Evolutionary conservation across 208 protist species (phyloP), one percentile per base, ranked within the genome.

Genomic region (Tetramitus jugosus): DNA sequence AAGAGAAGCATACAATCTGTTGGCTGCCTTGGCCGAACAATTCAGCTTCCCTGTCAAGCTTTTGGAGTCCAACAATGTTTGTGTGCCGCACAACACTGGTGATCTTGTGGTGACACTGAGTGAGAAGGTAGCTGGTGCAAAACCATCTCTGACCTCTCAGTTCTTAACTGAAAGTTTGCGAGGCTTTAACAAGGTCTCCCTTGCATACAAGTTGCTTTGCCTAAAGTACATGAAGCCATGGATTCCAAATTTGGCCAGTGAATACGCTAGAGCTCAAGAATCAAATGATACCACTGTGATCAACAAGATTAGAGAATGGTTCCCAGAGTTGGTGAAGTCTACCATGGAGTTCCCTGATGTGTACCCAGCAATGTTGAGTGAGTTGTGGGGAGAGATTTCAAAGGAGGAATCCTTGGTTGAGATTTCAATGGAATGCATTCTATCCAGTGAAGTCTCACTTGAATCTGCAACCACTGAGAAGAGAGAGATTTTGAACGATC

Each of bases 171-270:
- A 56, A 53, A 10, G n/a, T 23, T 53, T 74, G 26, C 17, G 29
- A 40, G 67, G 67, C 37, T 74, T 53, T 31, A 68, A 68, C 14
- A 45, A 1, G 1, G 53, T 39, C 33, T 40, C 31, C n/a, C 3
- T 74, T n/a, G 23, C n/a, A 43, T 74, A 74, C 42, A 74, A 74
- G 26, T 74, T 29, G 8, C 43, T 60, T 10, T 39, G 10, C 13
- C 42, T 76, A 17, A 60, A 56, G 17, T 76, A 76, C 46, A 60
- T 76, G 69, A 76, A 76, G 33, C 69, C 69, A 43, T 76, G 69
- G 69, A 56, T 76, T 60, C 20, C 23, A 20, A 76, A 76, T 20
- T 76, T 76, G 35, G 26, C 45, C 1, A n/a, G 3, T 7, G 17
- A 29, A 43, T 76, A 43, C 20, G 42, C 39, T 53, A 6, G 26